Evolutionary conservation across 108 stramenopile species (phyloP), one percentile per base, ranked within the genome.

Genomic region (Skeletonema potamos): DNA sequence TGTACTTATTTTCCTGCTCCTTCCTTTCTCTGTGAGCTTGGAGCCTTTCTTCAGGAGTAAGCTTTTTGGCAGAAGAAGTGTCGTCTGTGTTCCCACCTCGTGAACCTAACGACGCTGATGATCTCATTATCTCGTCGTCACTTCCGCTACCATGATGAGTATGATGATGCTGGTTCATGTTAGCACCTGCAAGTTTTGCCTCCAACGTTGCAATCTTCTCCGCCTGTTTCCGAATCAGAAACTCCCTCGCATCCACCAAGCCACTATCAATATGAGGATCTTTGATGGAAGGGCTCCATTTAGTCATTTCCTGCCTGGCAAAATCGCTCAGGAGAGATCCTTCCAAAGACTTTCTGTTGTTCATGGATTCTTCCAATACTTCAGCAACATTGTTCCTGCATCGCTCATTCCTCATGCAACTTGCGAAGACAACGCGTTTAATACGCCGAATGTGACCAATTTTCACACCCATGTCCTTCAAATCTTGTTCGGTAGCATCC

Each of bases 41-140:
- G 39, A 85, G 78, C 62, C 84, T 68, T 54, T 85, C 82, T 64
- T 82, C 78, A 0, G 82, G 77, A 60, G 69, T 82, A 12, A 85
- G 84, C 34, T 69, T 75, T 37, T 66, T 68, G 32, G 30, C 73
- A 11, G 27, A 34, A 22, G 85, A 82, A 58, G 73, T 54, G 46
- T 54, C 78, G 18, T 86, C 86, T 7, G 81, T 83, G 26, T 74
- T 89, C 8, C 67, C 71, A 46, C 48, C 48, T 44, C 77, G 69
- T 30, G 77, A 77, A 30, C 66, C 36, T 24, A 28, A 17, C 7
- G 34, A 29, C 5, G 30, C 44, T 26, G 41, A 32, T 6, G 66
- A 34, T 29, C 29, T 62, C 39, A 28, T 39, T 20, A 28, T 39
- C 12, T 60, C 24, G 15, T 68, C 74, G 24, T 63, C 39, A 34